Percentiles rank a stretch among this genome's conserved stretches.
phyloP scores from a whole-genome alignment of 2,329 filamentous ascomycete species.

The Colletotrichum sp. region DNA sequence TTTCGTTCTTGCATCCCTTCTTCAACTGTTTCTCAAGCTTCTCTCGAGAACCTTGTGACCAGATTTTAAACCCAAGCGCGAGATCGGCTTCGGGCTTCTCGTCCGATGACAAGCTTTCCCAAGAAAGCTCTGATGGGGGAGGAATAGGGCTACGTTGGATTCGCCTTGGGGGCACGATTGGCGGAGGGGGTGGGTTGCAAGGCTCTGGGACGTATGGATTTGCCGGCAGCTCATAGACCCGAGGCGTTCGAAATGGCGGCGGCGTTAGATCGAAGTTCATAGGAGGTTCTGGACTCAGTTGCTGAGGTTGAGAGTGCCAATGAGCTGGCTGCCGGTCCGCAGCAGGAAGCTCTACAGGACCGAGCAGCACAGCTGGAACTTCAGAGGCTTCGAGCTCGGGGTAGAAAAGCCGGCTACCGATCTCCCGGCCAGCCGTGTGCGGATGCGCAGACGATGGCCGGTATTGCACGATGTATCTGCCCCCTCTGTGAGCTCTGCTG shows the following conservation, averaged over 20 bases:
- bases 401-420: not conserved
- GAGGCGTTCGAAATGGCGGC: not conserved
- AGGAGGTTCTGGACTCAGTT: rapidly evolving
- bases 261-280: not conserved
- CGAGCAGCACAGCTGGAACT: not conserved
- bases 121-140: rapidly evolving
- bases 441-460: not conserved
- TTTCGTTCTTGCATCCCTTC: not conserved
- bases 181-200: not conserved
- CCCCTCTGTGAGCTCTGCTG: not conserved
- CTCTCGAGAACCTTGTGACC: not conserved
- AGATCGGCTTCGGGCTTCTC: not conserved
- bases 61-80: not conserved
- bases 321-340: not conserved
- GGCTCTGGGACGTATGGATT: not conserved
- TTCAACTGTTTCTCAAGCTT: not conserved
- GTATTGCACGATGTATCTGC: not conserved
- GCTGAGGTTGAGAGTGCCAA: not conserved
- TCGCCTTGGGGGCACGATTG: not conserved
- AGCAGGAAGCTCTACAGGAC: not conserved
- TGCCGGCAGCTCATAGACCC: not conserved
- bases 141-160: not conserved
- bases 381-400: not conserved
- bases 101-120: not conserved
- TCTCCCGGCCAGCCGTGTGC: not conserved